These are phyloP conservation scores for Acorus gramineus DNA, from an alignment of 106 monocot species.

Conservation along the genomic window DNA sequence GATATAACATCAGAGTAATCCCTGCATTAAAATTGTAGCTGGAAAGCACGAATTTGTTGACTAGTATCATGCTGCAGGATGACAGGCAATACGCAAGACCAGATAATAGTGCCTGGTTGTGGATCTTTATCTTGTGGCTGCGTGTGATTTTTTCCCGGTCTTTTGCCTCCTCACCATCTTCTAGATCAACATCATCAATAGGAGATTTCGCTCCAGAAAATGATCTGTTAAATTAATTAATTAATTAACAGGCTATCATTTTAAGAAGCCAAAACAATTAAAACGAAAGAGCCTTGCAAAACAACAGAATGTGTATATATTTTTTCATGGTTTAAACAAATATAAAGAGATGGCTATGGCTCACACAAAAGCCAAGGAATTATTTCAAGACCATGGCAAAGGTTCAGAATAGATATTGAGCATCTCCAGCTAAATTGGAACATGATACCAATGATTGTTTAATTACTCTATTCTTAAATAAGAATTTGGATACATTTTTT, in stretches of 20 bases:
- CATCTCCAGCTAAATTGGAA: no score
- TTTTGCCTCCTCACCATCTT: constrained; percentile 49
- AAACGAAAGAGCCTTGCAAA: not conserved
- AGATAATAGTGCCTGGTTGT: constrained; percentile 78
- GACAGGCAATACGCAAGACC: constrained; percentile 90
- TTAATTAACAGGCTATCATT: not conserved
- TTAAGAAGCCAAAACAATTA: not conserved
- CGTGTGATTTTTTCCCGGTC: constrained; percentile 29
- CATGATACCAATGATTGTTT: no score
- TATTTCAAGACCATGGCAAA: no score
- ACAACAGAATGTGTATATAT: no score
- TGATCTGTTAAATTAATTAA: constrained; percentile 28
- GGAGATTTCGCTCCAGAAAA: constrained; percentile 36
- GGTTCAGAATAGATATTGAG: no score
- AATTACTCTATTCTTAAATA: no score
- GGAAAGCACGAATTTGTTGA: constrained; percentile 87
- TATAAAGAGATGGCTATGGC: no score
- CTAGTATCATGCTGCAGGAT: constrained; percentile 99
- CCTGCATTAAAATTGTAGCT: constrained; percentile 85
- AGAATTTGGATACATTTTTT: no score
- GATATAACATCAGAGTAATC: constrained; percentile 89
- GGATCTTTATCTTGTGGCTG: constrained; percentile 34
- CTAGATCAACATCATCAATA: constrained; percentile 56
- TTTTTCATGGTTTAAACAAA: no score
- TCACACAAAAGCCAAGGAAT: no score